Conservation (phyloP, 176 grass and related monocot genomes). For the Phoenix dactylifera region DNA sequence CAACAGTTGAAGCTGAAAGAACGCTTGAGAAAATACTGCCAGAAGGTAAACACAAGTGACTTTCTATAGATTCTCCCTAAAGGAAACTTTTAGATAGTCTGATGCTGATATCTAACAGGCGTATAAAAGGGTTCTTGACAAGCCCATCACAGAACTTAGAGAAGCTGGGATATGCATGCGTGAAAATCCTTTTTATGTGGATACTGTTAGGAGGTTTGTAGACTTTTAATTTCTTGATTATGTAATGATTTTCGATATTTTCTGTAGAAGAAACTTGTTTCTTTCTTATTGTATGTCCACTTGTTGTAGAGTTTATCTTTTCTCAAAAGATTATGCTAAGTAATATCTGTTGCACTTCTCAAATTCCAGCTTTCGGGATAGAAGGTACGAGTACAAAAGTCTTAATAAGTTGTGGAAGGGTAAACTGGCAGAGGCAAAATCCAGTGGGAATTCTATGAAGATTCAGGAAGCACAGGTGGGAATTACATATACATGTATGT, state of each 20-base stretch:
- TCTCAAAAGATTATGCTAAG: too few relatives aligned
- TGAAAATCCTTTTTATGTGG: slow-evolving; percentile 98
- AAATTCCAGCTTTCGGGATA: slow-evolving; percentile 85
- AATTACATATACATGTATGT: too few relatives aligned
- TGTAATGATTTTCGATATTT: neutral
- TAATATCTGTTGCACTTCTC: neutral
- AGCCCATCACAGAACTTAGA: slow-evolving; percentile 91
- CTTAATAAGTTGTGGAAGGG: slow-evolving; percentile 99
- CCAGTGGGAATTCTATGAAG: slow-evolving; percentile 77
- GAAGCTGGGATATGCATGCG: slow-evolving; percentile 99
- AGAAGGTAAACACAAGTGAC: slow-evolving; percentile 55
- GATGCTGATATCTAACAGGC: slow-evolving; percentile 34
- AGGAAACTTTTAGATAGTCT: neutral
- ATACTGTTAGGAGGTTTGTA: slow-evolving; percentile 81
- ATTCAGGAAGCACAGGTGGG: slow-evolving; percentile 98
- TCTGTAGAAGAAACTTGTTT: neutral
- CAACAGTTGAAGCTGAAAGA: slow-evolving; percentile 89
- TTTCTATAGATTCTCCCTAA: neutral
- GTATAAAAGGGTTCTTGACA: slow-evolving; percentile 97
- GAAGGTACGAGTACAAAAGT: slow-evolving; percentile 98
- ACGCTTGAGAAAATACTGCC: slow-evolving; percentile 91
- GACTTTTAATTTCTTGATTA: slow-evolving; percentile 8
- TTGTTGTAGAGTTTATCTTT: neutral
- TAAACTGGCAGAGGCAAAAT: slow-evolving; percentile 77
- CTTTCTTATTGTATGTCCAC: neutral